Evolutionary conservation across 1,284 basidiomycete genomes (phyloP), one percentile per base, ranked within the genome.

Genomic region (Butyriboletus regius): DNA sequence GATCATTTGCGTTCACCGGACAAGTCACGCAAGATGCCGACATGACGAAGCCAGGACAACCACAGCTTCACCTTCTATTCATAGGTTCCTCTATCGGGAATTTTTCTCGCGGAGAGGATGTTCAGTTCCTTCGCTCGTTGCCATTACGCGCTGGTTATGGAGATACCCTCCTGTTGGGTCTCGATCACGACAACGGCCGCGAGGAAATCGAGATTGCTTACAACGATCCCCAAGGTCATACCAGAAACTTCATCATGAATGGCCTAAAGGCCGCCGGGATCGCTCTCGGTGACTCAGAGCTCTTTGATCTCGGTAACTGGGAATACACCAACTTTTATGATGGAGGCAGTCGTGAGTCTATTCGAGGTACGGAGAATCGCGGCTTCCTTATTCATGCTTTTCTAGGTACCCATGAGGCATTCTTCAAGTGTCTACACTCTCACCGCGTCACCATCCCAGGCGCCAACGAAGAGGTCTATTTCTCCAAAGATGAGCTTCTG

Each of bases 51-150:
- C 68, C 69, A 10, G 74, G 68, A 33, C 60, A 64, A 22, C 56
- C 64, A 2, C 87, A 87, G 9, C 67, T 91, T 31, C 91, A 93
- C 61, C 72, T 97, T 49, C 72, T 97, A 52, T 98, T 96, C 75
- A 75, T 98, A n/a, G 95, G 95, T 0, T 95, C 90, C 0, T 92
- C 91, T 1, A 71, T 98, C 13, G 95, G 95, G 13, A 98, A 98
- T 72, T 97, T 98, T 67, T 67, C 75, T n/a, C 81, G 91, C 22
- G 73, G 75, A 15, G 84, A 78, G 24, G 89, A 86, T 7, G 77
- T 77, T 1, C 71, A 76, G 0, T 97, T 98, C 70, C 77, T 98
- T 47, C 77, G 77, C 13, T 79, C 81, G 1, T 74, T 96, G 20
- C 90, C 91, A 12, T 75, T 98, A 39, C 81, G 85, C 10, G 72